These are phyloP conservation scores for Arthrobotrys entomopaga DNA, from an alignment of 2,329 filamentous ascomycete species.

Conservation along the genomic window DNA sequence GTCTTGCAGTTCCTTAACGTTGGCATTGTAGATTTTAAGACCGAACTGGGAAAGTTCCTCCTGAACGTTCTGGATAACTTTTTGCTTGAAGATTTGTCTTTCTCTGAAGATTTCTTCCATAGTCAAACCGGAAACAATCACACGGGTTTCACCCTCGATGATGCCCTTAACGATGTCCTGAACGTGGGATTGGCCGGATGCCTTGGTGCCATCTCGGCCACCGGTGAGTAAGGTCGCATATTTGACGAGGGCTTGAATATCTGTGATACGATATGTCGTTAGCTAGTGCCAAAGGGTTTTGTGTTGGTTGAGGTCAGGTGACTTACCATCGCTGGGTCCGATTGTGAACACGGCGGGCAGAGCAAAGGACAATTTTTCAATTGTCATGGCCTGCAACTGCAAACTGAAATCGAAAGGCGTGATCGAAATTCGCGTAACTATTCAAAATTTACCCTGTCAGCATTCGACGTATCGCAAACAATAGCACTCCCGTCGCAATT, in stretches of 20 bases:
- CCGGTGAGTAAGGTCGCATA: slow-evolving; percentile 82
- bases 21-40: slow-evolving; percentile 77
- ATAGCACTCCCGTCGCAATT: not conserved
- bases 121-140: slow-evolving; percentile 86
- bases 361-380: slow-evolving; percentile 73
- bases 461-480: slow-evolving; percentile 41
- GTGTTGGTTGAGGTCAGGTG: not conserved
- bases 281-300: slow-evolving; percentile 15
- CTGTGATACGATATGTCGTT: slow-evolving; percentile 54
- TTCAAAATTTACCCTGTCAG: slow-evolving; percentile 54
- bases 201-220: slow-evolving; percentile 63
- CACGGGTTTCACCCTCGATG: slow-evolving; percentile 86
- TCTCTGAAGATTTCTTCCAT: slow-evolving; percentile 90
- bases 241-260: slow-evolving; percentile 74
- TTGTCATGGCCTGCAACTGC: slow-evolving; percentile 86
- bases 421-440: slow-evolving; percentile 66
- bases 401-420: slow-evolving; percentile 84
- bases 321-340: slow-evolving; percentile 64
- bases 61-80: slow-evolving; percentile 79
- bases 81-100: slow-evolving; percentile 78
- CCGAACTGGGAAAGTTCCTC: slow-evolving; percentile 83
- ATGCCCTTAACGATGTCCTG: slow-evolving; percentile 89
- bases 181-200: slow-evolving; percentile 72
- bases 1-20: slow-evolving; percentile 88
- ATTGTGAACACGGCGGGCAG: slow-evolving; percentile 63